Conservation (phyloP, 768 basidiomycete species). For the Boletus rubescentipes region DNA sequence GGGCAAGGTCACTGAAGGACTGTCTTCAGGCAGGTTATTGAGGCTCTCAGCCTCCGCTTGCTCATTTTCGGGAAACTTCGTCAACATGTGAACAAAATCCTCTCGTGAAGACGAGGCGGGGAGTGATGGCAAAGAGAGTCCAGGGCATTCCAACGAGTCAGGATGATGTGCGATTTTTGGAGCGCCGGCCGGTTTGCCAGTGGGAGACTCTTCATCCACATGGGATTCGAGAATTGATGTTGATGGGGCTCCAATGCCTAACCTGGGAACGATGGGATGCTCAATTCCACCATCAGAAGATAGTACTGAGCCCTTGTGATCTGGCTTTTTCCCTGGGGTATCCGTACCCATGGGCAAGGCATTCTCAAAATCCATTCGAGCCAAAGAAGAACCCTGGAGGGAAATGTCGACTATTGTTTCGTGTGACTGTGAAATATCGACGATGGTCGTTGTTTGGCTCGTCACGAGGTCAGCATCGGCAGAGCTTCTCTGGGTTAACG, state of each 20-base stretch:
- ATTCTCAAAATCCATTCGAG: neutral
- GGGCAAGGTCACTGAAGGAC: neutral
- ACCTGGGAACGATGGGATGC: neutral
- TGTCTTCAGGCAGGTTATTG: neutral
- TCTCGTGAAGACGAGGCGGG: neutral
- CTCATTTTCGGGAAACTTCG: neutral
- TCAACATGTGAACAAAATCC: neutral
- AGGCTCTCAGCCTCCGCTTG: neutral
- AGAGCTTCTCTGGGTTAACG: neutral
- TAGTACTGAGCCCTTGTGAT: neutral
- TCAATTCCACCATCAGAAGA: neutral
- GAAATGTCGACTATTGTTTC: neutral
- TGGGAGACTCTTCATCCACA: neutral
- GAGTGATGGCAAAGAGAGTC: neutral
- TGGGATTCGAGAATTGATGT: neutral
- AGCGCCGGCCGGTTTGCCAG: neutral
- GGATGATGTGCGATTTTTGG: neutral
- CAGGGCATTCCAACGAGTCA: neutral
- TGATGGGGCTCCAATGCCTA: neutral
- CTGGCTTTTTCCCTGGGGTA: neutral
- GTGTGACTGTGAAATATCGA: conserved; percentile 1
- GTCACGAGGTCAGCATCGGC: neutral
- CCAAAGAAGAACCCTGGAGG: neutral
- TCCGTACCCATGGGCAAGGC: neutral
- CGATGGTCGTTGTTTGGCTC: neutral